phyloP scores from a whole-genome alignment of 2,329 filamentous ascomycete genomes.

The Fusarium liriodendri region DNA sequence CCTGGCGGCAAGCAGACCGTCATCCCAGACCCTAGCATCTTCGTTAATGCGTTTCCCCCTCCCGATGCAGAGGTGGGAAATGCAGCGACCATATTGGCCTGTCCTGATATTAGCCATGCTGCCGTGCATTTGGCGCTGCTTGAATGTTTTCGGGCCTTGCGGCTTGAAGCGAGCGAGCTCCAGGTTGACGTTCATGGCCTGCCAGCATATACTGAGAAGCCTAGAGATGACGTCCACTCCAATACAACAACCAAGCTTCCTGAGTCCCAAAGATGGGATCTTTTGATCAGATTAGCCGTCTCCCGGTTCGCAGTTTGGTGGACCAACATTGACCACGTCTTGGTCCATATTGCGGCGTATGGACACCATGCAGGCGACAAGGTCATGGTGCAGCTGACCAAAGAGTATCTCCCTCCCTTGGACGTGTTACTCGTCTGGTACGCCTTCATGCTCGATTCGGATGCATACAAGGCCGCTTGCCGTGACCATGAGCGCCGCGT shows the following conservation, averaged over 20 bases:
- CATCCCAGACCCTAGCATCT: conserved; percentile 17
- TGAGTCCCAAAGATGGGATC: conserved; percentile 24
- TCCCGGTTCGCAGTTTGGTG: conserved; percentile 27
- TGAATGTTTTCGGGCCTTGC: conserved; percentile 24
- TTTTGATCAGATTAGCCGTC: conserved; percentile 20
- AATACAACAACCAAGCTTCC: not conserved
- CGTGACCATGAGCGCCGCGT: not conserved
- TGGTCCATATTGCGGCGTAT: conserved; percentile 18
- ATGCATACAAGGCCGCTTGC: conserved; percentile 16
- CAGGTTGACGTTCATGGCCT: conserved; percentile 3
- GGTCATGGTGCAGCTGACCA: conserved; percentile 19
- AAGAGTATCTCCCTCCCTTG: conserved; percentile 23
- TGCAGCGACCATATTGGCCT: not conserved
- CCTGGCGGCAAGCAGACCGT: conserved; percentile 10
- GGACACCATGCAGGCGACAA: conserved; percentile 16
- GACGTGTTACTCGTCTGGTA: conserved; percentile 31
- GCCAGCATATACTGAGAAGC: conserved; percentile 10
- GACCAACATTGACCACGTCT: conserved; percentile 22
- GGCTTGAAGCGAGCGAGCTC: conserved; percentile 9
- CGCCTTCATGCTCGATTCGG: conserved; percentile 6
- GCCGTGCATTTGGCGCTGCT: conserved; percentile 27
- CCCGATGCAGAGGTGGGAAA: not conserved
- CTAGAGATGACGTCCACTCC: not conserved
- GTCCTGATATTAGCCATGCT: conserved; percentile 23
- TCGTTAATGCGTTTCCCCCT: conserved; percentile 10